These are phyloP conservation scores for Penicillium occitanis DNA, from an alignment of 2,329 filamentous ascomycete genomes.

Conservation along the genomic window DNA sequence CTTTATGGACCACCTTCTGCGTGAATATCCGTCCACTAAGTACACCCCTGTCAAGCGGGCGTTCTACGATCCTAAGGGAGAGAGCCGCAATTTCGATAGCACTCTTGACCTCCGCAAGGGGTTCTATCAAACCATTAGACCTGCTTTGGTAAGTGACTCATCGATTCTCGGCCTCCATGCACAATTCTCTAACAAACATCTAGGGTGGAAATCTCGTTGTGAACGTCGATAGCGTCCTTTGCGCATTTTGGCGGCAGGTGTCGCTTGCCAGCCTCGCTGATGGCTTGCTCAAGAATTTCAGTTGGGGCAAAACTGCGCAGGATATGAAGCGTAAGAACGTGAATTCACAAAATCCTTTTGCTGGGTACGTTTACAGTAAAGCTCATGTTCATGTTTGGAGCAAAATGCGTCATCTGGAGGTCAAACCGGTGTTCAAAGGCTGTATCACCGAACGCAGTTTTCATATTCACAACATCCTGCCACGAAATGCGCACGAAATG, in stretches of 20 bases:
- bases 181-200: conserved; percentile 29
- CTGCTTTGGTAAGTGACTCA: conserved; percentile 58
- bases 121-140: conserved; percentile 79
- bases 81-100: conserved; percentile 57
- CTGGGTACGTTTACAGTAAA: conserved; percentile 10
- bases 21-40: conserved; percentile 69
- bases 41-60: conserved; percentile 75
- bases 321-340: conserved; percentile 28
- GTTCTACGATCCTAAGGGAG: conserved; percentile 66
- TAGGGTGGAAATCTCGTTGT: conserved; percentile 67
- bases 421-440: conserved; percentile 38
- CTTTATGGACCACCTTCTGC: conserved; percentile 86
- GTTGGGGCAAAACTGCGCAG: conserved; percentile 34
- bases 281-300: conserved; percentile 33
- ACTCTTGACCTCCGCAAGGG: conserved; percentile 81
- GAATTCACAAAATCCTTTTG: neutral
- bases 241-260: conserved; percentile 73
- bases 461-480: conserved; percentile 52
- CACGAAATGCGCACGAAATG: conserved; percentile 44
- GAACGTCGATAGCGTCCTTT: conserved; percentile 90
- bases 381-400: conserved; percentile 26
- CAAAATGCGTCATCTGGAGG: conserved; percentile 38
- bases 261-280: conserved; percentile 38
- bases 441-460: conserved; percentile 45
- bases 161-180: conserved; percentile 9